Percentiles rank a stretch among this genome's conserved stretches.
These are phyloP conservation scores for Pinus taeda DNA, from an alignment of 75 land plant species.

Conservation along the genomic window DNA sequence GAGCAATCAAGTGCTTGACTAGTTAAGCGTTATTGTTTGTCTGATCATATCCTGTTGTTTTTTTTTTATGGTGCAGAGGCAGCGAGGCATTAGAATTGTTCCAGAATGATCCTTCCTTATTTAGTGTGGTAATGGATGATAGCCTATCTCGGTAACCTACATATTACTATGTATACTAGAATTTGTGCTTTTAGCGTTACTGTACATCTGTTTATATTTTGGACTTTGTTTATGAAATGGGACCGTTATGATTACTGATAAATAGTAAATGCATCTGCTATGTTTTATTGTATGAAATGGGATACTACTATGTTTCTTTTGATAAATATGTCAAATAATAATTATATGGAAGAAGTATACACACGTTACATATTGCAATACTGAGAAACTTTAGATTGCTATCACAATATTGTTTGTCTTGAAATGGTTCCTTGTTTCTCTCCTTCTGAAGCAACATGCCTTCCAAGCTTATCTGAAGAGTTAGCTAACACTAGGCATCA, in stretches of 20 bases:
- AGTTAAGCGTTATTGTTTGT: background rate
- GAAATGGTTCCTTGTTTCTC: no score
- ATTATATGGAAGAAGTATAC: no score
- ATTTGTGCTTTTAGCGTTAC: background rate
- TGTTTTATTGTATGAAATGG: no score
- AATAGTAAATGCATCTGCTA: background rate
- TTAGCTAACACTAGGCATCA: no score
- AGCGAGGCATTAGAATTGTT: constrained; percentile 75
- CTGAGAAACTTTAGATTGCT: no score
- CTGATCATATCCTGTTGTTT: constrained; percentile 1
- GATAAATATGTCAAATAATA: no score
- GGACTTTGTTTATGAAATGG: background rate
- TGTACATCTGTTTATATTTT: background rate
- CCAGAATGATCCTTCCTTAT: constrained; percentile 63
- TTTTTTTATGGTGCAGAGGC: constrained; percentile 49
- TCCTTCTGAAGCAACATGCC: no score
- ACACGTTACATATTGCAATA: no score
- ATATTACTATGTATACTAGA: background rate
- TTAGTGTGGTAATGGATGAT: constrained; percentile 56
- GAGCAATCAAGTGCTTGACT: background rate
- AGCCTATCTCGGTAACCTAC: background rate
- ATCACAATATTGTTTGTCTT: no score
- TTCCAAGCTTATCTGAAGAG: no score
- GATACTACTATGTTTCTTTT: no score
- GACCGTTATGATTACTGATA: background rate